Percentiles rank a stretch among this genome's conserved stretches.
phyloP scores from a whole-genome alignment of 225 moss, liverwort and hornwort species.

The Polytrichum commune region DNA sequence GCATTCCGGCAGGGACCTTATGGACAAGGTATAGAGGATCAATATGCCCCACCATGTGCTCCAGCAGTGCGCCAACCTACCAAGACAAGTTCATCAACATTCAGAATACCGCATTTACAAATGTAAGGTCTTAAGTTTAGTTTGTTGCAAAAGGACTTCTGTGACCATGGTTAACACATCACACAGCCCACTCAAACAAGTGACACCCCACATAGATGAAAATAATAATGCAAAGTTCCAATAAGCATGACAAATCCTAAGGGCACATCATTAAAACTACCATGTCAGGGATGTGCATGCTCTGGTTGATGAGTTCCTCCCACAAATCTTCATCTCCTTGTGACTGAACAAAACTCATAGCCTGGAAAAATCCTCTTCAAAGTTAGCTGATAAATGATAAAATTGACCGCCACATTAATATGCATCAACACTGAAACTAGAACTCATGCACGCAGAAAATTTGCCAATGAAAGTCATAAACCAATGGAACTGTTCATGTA shows the following conservation, averaged over 20 bases:
- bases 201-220: too few relatives aligned
- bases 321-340: constrained; percentile 97
- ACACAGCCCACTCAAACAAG: too few relatives aligned
- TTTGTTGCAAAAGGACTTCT: too few relatives aligned
- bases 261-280: constrained; percentile 26
- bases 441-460: too few relatives aligned
- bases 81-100: background rate
- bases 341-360: constrained; percentile 79
- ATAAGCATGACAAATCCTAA: too few relatives aligned
- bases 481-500: too few relatives aligned
- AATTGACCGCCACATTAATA: too few relatives aligned
- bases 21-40: constrained; percentile 85
- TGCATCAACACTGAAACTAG: too few relatives aligned
- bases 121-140: too few relatives aligned
- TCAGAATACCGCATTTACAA: background rate
- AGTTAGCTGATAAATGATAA: constrained; percentile 6
- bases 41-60: constrained; percentile 90
- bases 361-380: constrained; percentile 42
- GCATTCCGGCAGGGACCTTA: constrained; percentile 81
- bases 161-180: too few relatives aligned
- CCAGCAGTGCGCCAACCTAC: constrained; percentile 90
- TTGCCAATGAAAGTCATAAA: too few relatives aligned
- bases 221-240: too few relatives aligned
- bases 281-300: constrained; percentile 94
- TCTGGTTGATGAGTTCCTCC: constrained; percentile 97